Evolutionary conservation across 495 filamentous ascomycete species (phyloP), one percentile per base, ranked within the genome.

Genomic region (Durotheca rogersii): DNA sequence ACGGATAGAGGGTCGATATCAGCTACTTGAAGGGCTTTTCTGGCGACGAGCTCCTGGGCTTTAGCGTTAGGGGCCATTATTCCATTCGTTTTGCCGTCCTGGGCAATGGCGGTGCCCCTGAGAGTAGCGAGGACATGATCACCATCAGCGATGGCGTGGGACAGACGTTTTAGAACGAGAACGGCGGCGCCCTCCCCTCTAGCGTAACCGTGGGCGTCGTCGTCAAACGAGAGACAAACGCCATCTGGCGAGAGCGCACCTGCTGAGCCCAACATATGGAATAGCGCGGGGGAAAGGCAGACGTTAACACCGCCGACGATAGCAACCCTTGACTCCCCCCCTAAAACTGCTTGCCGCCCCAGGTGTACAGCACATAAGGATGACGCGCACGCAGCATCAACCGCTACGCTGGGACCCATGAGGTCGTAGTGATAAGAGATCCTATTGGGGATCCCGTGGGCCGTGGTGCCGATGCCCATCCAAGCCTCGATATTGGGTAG

Each of bases 331-430:
- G 66, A 68, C 41, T 75, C 70, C 14, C 66, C 66, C 35, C 14
- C 56, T 21, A 64, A 58, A 9, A 75, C 41, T 11, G 62, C 66
- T 45, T 73, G 71, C 5, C 63, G 53, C 7, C 64, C 72, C 42
- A 51, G 50, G 50, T 75, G 70, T 10, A 74, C 39, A 0, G 73
- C 73, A 1, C 69, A 47, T 3, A 79, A 56, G 30, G 64, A 69
- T 3, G 66, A 69, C 3, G 72, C 73, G 34, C 76, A 79, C 1
- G 76, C 76, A 0, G 74, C 76, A 35, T 79, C 75, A 6, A 78
- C 66, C 0, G 73, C 75, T 58, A 73, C 65, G 0, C 65, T 70
- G 0, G 74, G 72, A 0, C 75, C 76, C n/a, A 70, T 64, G 65
- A 67, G 71, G 35, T 77, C 66, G 18, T 74, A 73, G 37, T 70